These are phyloP conservation scores for Fusarium drepaniforme DNA, from an alignment of 2,329 filamentous ascomycete genomes.

Conservation along the genomic window DNA sequence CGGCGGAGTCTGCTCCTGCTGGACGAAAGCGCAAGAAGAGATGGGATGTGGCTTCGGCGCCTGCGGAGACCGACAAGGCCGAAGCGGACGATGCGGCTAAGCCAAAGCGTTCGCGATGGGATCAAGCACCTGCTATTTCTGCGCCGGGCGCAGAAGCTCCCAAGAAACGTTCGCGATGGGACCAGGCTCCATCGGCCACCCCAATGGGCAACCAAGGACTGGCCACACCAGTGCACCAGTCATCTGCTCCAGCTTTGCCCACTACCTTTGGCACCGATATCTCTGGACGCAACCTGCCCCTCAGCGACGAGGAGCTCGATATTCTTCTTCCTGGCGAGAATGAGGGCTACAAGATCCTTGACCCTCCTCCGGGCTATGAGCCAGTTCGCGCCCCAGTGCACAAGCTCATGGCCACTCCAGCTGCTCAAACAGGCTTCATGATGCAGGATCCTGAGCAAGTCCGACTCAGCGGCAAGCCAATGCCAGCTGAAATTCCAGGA, in stretches of 20 bases:
- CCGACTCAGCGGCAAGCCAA: slow-evolving; percentile 85
- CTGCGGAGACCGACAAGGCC: slow-evolving; percentile 63
- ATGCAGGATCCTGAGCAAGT: slow-evolving; percentile 95
- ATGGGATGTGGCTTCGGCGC: slow-evolving; percentile 84
- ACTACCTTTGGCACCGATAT: slow-evolving; percentile 86
- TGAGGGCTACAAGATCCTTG: slow-evolving; percentile 92
- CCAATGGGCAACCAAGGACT: slow-evolving; percentile 80
- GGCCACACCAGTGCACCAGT: slow-evolving; percentile 82
- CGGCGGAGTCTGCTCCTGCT: slow-evolving; percentile 71
- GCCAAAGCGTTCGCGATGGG: slow-evolving; percentile 87
- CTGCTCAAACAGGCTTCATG: slow-evolving; percentile 89
- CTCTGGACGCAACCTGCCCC: slow-evolving; percentile 79
- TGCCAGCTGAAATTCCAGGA: slow-evolving; percentile 95
- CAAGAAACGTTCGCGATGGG: slow-evolving; percentile 90
- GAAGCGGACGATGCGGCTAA: slow-evolving; percentile 68
- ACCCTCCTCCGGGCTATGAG: slow-evolving; percentile 91
- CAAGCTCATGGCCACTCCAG: slow-evolving; percentile 79
- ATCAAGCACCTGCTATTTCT: slow-evolving; percentile 76
- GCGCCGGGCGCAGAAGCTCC: slow-evolving; percentile 69
- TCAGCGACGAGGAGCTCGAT: slow-evolving; percentile 96
- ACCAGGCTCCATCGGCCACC: slow-evolving; percentile 86
- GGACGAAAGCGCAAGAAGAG: slow-evolving; percentile 91
- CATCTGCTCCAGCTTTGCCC: slow-evolving; percentile 65
- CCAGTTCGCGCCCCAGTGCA: slow-evolving; percentile 83
- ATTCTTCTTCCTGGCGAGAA: slow-evolving; percentile 87